These are phyloP conservation scores for Rhodomyrtus psidioides DNA, from an alignment of 441 rosid species.

Conservation along the genomic window DNA sequence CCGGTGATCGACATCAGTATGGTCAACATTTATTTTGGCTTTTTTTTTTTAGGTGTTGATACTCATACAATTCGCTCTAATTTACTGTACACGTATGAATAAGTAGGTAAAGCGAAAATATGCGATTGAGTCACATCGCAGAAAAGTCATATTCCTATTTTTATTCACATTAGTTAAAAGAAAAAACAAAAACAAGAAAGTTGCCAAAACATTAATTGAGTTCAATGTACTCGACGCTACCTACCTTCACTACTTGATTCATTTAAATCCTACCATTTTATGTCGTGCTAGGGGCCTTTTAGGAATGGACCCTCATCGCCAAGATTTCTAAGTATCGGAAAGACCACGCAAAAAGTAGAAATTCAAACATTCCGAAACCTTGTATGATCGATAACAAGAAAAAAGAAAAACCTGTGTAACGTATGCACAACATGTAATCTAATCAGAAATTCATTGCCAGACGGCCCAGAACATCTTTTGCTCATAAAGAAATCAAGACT, in stretches of 20 bases:
- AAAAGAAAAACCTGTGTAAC: neutral
- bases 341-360: neutral
- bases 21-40: no score
- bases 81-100: neutral
- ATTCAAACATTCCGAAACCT: neutral
- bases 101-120: neutral
- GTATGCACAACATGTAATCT: neutral
- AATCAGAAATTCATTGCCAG: neutral
- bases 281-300: neutral
- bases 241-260: neutral
- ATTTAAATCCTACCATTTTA: neutral
- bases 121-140: no score
- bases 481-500: neutral
- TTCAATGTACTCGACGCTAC: no score
- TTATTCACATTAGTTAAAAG: no score
- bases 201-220: no score
- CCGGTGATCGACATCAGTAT: no score
- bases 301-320: neutral
- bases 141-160: no score
- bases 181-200: no score
- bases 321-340: neutral
- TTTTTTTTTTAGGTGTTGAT: neutral
- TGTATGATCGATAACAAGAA: neutral
- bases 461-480: neutral
- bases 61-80: neutral